A percentile compares a stretch with the other conserved stretches of the same genome.
These are phyloP conservation scores for Coemansia sp. DNA, from an alignment of 192 early-diverging fungal species.

Conservation along the genomic window DNA sequence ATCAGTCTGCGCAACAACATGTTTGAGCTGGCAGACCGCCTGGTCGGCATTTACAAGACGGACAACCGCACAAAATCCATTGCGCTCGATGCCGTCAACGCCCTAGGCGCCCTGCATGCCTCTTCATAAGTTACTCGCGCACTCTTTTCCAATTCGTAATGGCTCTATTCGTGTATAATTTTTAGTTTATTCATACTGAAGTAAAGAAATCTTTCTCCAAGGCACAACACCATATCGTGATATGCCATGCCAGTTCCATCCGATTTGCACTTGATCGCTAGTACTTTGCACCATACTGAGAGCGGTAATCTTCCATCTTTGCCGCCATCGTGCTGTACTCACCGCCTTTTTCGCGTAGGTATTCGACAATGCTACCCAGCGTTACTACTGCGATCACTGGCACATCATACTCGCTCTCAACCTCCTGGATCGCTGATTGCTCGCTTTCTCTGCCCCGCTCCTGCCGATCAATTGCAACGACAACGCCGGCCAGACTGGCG, in stretches of 20 bases:
- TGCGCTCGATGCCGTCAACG: constrained; percentile 43
- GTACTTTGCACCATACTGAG: constrained; percentile 74
- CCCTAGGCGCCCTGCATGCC: constrained; percentile 17
- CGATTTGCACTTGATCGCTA: no score
- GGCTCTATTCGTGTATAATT: no score
- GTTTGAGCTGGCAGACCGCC: constrained; percentile 98
- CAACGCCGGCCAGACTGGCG: constrained; percentile 76
- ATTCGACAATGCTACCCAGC: constrained; percentile 85
- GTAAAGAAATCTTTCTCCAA: no score
- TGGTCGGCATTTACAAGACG: constrained; percentile 99
- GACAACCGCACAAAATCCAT: constrained; percentile 84
- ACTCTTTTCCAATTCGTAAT: no score
- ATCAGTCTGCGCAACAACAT: constrained; percentile 99
- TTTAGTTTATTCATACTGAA: no score
- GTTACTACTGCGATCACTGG: constrained; percentile 85
- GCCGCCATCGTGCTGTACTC: constrained; percentile 53
- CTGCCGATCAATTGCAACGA: constrained; percentile 92
- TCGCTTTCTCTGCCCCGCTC: constrained; percentile 73
- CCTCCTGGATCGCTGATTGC: constrained; percentile 87
- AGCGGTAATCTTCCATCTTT: constrained; percentile 78
- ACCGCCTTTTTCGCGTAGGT: constrained; percentile 63
- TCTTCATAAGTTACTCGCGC: background rate
- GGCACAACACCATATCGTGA: no score
- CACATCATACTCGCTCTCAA: constrained; percentile 75
- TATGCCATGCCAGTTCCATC: no score